A percentile compares a stretch with the other conserved stretches of the same genome.
These are phyloP conservation scores for Castanea sativa DNA, from an alignment of 306 rosid genomes.

Conservation along the genomic window DNA sequence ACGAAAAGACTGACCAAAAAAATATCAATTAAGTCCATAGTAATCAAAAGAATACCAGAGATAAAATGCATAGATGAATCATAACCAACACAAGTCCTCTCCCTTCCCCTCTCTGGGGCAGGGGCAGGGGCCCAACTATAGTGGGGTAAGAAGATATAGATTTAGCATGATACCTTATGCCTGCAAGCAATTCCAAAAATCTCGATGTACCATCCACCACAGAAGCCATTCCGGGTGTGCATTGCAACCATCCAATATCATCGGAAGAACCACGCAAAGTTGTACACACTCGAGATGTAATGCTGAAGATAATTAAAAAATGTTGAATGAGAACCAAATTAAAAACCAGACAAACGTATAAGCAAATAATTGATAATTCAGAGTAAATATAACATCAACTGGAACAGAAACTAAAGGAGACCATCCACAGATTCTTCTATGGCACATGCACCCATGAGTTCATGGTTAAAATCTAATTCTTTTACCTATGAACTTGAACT, in stretches of 20 bases:
- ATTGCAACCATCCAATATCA: slow-evolving; percentile 90
- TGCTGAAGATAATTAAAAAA: slow-evolving; percentile 37
- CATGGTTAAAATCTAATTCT: slow-evolving; percentile 8
- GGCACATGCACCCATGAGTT: slow-evolving; percentile 13
- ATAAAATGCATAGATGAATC: not conserved
- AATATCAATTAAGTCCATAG: not conserved
- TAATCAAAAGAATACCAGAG: not conserved
- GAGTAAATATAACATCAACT: slow-evolving; percentile 1
- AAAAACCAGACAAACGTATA: not conserved
- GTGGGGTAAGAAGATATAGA: not conserved
- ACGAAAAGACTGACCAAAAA: slow-evolving; percentile 6
- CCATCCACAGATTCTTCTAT: slow-evolving; percentile 1
- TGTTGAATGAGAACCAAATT: slow-evolving; percentile 8
- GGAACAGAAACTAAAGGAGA: slow-evolving; percentile 2
- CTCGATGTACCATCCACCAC: slow-evolving; percentile 72
- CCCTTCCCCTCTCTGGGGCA: too few relatives aligned
- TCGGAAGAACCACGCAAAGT: slow-evolving; percentile 69
- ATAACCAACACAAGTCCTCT: not conserved
- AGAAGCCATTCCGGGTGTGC: slow-evolving; percentile 61
- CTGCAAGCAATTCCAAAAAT: slow-evolving; percentile 74
- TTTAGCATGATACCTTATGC: slow-evolving; percentile 45
- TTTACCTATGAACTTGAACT: slow-evolving; percentile 46
- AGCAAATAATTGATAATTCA: slow-evolving; percentile 3
- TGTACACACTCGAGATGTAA: slow-evolving; percentile 46
- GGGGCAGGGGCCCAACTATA: not conserved